phyloP scores from a whole-genome alignment of 2,329 filamentous ascomycete genomes.

The Calcarisporium arbuscula region DNA sequence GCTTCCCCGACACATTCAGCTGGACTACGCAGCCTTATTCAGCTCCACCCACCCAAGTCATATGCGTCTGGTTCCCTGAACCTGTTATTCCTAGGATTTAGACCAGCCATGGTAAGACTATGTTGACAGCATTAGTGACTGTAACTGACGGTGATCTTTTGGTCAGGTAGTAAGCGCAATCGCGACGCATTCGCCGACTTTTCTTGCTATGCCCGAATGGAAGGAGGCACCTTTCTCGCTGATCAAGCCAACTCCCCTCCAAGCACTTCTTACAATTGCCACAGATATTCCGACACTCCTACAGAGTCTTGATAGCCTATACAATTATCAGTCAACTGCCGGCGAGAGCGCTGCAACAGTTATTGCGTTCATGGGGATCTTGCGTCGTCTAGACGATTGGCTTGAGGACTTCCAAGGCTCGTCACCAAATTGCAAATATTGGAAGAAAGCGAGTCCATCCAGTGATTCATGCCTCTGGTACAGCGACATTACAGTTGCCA shows the following conservation, averaged over 20 bases:
- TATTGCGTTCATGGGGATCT: not conserved
- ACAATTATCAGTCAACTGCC: not conserved
- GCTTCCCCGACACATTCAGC: constrained; percentile 24
- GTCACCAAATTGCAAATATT: not conserved
- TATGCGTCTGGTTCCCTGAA: constrained; percentile 28
- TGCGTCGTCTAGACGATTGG: constrained; percentile 1
- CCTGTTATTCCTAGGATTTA: constrained; percentile 30
- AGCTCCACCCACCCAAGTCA: constrained; percentile 19
- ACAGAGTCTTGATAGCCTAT: constrained; percentile 13
- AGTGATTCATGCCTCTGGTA: constrained; percentile 19
- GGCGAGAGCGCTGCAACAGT: not conserved
- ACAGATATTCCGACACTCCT: constrained; percentile 22
- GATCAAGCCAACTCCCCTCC: constrained; percentile 20
- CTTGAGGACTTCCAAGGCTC: constrained; percentile 1
- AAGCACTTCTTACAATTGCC: constrained; percentile 23
- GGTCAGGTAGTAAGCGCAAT: constrained; percentile 24
- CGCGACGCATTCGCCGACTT: constrained; percentile 19
- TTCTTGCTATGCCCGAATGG: constrained; percentile 24
- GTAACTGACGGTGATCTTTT: not conserved
- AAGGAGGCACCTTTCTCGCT: constrained; percentile 21
- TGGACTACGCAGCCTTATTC: constrained; percentile 27
- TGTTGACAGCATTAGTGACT: not conserved
- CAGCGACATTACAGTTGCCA: constrained; percentile 28
- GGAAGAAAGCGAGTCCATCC: constrained; percentile 2
- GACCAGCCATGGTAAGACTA: constrained; percentile 29